phyloP scores from a whole-genome alignment of 768 basidiomycete genomes.

The Albatrellus ellisii region DNA sequence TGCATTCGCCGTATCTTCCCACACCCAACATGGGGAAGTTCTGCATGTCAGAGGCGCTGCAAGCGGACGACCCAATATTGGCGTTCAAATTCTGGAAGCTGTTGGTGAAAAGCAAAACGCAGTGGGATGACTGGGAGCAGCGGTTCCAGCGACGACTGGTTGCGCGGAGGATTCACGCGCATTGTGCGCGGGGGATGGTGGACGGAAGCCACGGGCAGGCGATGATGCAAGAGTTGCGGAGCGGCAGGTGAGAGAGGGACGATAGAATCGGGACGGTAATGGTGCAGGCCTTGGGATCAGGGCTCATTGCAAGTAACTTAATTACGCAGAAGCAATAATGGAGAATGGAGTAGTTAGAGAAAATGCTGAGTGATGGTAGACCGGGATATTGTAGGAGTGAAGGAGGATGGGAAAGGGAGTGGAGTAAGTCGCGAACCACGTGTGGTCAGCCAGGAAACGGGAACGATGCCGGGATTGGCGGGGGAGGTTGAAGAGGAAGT shows the following conservation, averaged over 20 bases:
- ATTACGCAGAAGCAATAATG: too few relatives aligned
- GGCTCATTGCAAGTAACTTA: too few relatives aligned
- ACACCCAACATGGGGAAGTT: conserved; percentile 37
- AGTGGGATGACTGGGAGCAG: conserved; percentile 39
- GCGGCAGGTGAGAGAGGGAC: conserved; percentile 2
- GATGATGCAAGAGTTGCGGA: conserved; percentile 23
- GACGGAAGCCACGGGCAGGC: conserved; percentile 12
- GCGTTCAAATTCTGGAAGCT: conserved; percentile 50
- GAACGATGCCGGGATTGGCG: not conserved
- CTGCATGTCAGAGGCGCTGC: conserved; percentile 38
- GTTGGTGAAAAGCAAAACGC: conserved; percentile 30
- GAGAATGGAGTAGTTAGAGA: too few relatives aligned
- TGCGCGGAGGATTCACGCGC: conserved; percentile 20
- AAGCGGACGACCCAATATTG: conserved; percentile 31
- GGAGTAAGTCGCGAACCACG: too few relatives aligned
- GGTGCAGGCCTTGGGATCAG: too few relatives aligned
- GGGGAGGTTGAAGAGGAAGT: not conserved
- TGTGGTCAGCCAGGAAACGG: not conserved
- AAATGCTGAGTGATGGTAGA: too few relatives aligned
- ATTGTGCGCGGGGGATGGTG: conserved; percentile 18
- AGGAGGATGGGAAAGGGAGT: too few relatives aligned
- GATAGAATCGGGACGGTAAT: not conserved
- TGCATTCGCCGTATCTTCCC: conserved; percentile 22
- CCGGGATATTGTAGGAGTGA: too few relatives aligned
- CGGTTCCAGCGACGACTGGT: conserved; percentile 29